phyloP scores from a whole-genome alignment of 768 basidiomycete species.

The Termitomyces eurrhizus region DNA sequence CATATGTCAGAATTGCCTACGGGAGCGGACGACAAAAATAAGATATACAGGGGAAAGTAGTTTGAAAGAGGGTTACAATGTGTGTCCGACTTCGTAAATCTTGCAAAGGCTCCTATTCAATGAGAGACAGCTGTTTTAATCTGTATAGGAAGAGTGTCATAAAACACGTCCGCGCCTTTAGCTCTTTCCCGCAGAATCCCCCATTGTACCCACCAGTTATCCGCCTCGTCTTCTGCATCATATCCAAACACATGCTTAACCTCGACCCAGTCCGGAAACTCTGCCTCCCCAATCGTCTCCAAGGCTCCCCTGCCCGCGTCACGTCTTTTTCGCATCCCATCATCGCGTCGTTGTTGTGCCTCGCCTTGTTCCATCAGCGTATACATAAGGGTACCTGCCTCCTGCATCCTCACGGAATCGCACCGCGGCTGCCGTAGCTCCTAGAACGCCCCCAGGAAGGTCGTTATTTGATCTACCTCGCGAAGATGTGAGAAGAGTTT shows the following conservation, averaged over 20 bases:
- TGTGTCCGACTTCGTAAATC: not conserved
- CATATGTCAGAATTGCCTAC: no score
- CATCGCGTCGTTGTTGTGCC: constrained; percentile 38
- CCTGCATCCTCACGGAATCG: constrained; percentile 36
- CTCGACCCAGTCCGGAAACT: constrained; percentile 38
- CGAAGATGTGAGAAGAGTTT: constrained; percentile 54
- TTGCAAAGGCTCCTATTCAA: not conserved
- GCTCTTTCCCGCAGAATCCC: constrained; percentile 40
- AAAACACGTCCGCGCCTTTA: constrained; percentile 12
- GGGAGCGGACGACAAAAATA: no score
- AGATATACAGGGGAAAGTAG: no score
- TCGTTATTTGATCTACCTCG: constrained; percentile 41
- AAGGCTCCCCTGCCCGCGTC: constrained; percentile 22
- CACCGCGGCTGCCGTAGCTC: constrained; percentile 50
- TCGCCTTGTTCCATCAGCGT: constrained; percentile 42
- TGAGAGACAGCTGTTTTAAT: constrained; percentile 2
- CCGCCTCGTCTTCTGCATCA: constrained; percentile 54
- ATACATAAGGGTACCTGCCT: constrained; percentile 38
- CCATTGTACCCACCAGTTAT: constrained; percentile 59
- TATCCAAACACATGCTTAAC: constrained; percentile 48
- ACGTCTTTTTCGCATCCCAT: constrained; percentile 27
- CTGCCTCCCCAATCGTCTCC: constrained; percentile 3
- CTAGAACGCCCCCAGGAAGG: constrained; percentile 50
- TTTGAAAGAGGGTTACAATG: no score
- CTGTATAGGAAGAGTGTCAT: constrained; percentile 2